Evolutionary conservation across 2,329 filamentous ascomycete species (phyloP).

Genomic region (Colletotrichum somersetense): DNA sequence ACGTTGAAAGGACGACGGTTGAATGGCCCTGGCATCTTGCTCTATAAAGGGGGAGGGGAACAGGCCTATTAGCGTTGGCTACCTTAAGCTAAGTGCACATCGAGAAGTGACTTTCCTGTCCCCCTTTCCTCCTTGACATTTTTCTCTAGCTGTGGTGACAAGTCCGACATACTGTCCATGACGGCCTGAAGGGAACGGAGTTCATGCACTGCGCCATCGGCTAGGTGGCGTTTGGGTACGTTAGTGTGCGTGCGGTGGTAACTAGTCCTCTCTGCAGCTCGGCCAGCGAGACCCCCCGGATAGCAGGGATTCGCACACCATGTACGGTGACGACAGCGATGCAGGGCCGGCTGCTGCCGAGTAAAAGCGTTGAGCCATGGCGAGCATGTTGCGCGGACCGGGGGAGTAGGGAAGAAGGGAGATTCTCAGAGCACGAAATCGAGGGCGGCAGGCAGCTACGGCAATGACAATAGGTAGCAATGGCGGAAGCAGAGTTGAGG

Average conservation of each 20-base stretch:
- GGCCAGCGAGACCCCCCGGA: neutral
- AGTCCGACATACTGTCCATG: neutral
- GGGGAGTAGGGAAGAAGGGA: conserved; percentile 3
- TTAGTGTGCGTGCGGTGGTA: neutral
- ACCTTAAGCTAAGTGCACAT: neutral
- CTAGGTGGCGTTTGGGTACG: neutral
- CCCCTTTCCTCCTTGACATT: neutral
- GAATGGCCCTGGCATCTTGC: conserved; percentile 6
- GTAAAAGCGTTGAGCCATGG: neutral
- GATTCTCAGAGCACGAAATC: neutral
- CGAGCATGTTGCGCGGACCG: neutral
- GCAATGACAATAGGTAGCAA: conserved; percentile 15
- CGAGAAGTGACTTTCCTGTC: neutral
- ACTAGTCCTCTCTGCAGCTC: neutral
- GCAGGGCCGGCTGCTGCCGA: conserved; percentile 1
- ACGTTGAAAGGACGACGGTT: conserved; percentile 1
- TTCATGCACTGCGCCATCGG: neutral
- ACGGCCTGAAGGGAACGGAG: neutral
- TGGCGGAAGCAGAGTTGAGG: neutral
- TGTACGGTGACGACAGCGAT: conserved; percentile 29
- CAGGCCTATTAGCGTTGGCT: neutral
- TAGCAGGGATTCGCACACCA: neutral
- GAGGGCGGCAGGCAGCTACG: neutral
- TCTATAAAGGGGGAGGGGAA: conserved; percentile 1
- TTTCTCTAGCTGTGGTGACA: neutral